Percentiles rank a stretch among this genome's conserved stretches.
These are phyloP conservation scores for Phanerochaete carnosa DNA, from an alignment of 768 basidiomycete genomes.

Conservation along the genomic window DNA sequence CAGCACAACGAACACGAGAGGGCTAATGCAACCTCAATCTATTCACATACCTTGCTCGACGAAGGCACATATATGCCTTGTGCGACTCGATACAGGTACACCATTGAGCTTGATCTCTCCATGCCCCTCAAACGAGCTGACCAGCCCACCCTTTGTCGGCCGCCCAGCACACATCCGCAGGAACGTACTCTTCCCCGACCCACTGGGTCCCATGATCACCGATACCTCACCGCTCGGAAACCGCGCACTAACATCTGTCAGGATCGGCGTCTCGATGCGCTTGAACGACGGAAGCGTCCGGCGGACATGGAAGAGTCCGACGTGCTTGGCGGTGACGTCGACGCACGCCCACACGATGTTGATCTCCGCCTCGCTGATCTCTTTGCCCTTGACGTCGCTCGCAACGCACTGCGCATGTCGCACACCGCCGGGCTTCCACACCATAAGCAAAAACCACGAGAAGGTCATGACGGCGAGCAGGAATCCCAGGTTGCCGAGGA, in stretches of 20 bases:
- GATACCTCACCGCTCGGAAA: slow-evolving; percentile 13
- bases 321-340: slow-evolving; percentile 6
- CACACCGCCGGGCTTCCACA: slow-evolving; percentile 12
- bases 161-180: slow-evolving; percentile 11
- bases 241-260: slow-evolving; percentile 5
- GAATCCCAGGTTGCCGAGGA: slow-evolving; percentile 8
- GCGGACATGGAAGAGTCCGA: slow-evolving; percentile 6
- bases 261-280: slow-evolving; percentile 10
- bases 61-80: slow-evolving; percentile 10
- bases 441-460: slow-evolving; percentile 2
- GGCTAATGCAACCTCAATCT: not conserved
- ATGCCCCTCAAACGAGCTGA: slow-evolving; percentile 9
- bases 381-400: slow-evolving; percentile 7
- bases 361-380: slow-evolving; percentile 2
- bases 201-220: slow-evolving; percentile 14
- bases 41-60: slow-evolving; percentile 14
- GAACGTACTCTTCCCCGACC: slow-evolving; percentile 14
- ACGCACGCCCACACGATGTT: slow-evolving; percentile 8
- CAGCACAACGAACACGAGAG: no score
- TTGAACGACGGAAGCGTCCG: not conserved
- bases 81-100: slow-evolving; percentile 5
- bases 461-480: slow-evolving; percentile 3
- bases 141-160: slow-evolving; percentile 7
- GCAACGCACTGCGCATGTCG: slow-evolving; percentile 2
- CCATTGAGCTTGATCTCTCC: slow-evolving; percentile 9